Base-by-base conservation (phyloP, 2,329 filamentous ascomycete genomes). In the Helotiales sp. region DNA sequence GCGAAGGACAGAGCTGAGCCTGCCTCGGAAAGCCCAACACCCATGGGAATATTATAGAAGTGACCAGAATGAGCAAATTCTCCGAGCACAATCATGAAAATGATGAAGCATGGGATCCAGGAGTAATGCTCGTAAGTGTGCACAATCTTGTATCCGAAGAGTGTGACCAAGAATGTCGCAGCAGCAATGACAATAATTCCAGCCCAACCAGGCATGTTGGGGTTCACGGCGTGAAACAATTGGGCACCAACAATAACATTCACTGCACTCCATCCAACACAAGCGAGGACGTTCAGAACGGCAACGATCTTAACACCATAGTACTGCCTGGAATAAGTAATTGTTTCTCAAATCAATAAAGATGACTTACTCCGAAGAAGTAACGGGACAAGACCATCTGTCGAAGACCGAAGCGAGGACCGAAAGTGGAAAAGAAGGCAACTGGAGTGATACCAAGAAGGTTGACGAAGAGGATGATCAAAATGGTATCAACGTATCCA, bases 181-280 rank as follows among this genome's bases (percentile, higher is more conserved):
- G 88, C 77, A 10, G 90, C 87, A 70, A 94, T 92, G 70, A 94
- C 66, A 45, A 95, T 79, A 69, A 96, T 91, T 22, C 91, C 92
- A 1, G 90, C 91, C 75, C 83, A 90, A 54, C 91, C 90, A 6
- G 91, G 90, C 71, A 94, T 87, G 59, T 85, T 78, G 54, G 78
- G 76, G 76, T 93, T 93, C 54, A 95, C 89, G 0, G 92, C 89
- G 65, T 92, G 84, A 72, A 96, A 84, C 6, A 95, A 84, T 77
- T 95, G 90, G 0, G 91, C 91, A 20, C 91, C 92, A 17, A 95
- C 91, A 69, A 96, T 93, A 63, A 87, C 86, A 75, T 96, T 95
- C 71, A 93, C 89, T 0, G 89, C 84, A 4, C 89, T 89, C 89
- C 92, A 95, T 59, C 92, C 92, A 5, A 93, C 77, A 75, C 88